phyloP scores from a whole-genome alignment of 768 basidiomycete species.

The Amyloporia xantha region DNA sequence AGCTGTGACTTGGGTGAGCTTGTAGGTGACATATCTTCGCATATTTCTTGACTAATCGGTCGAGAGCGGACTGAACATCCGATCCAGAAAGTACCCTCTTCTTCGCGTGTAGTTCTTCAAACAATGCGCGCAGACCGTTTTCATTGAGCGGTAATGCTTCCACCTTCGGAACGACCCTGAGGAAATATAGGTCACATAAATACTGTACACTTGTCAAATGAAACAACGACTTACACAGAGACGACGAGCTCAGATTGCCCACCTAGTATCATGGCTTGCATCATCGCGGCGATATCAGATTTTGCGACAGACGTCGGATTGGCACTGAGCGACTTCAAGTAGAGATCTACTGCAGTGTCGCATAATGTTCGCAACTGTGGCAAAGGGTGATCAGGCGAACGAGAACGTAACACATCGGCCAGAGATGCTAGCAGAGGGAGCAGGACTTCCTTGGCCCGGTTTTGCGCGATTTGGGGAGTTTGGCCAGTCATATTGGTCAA shows the following conservation, averaged over 20 bases:
- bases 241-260: neutral
- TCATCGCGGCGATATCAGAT: neutral
- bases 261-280: neutral
- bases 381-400: too few species aligned
- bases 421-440: neutral
- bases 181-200: neutral
- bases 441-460: neutral
- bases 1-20: neutral
- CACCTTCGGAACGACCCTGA: neutral
- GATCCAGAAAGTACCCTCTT: neutral
- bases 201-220: neutral
- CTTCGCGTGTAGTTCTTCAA: neutral
- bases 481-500: neutral
- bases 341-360: neutral
- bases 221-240: neutral
- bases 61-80: neutral
- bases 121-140: neutral
- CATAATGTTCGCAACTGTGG: neutral
- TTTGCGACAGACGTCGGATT: neutral
- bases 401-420: neutral
- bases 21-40: neutral
- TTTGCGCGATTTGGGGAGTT: neutral
- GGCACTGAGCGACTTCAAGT: neutral
- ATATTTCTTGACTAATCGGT: neutral
- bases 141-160: neutral